phyloP scores from a whole-genome alignment of 2,329 filamentous ascomycete genomes.

The Penicillium rolfsii region DNA sequence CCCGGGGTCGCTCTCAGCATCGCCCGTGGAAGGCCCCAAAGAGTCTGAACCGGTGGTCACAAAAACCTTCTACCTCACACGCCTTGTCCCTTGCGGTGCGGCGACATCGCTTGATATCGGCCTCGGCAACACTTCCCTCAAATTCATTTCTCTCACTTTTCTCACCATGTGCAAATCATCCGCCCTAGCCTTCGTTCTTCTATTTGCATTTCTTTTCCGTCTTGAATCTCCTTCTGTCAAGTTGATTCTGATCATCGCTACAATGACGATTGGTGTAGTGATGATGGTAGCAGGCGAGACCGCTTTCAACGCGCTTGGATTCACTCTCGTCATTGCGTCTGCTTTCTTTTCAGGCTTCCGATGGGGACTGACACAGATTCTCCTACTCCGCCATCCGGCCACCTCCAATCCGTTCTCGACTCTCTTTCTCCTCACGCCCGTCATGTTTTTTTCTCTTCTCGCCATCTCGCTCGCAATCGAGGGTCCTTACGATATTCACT shows the following conservation, averaged over 20 bases:
- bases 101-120: slow-evolving; percentile 96
- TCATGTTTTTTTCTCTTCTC: slow-evolving; percentile 89
- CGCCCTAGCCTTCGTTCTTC: slow-evolving; percentile 87
- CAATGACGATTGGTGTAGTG: slow-evolving; percentile 90
- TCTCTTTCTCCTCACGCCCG: slow-evolving; percentile 94
- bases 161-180: slow-evolving; percentile 99
- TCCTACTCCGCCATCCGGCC: slow-evolving; percentile 88
- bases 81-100: slow-evolving; percentile 87
- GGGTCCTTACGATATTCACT: slow-evolving; percentile 69
- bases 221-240: slow-evolving; percentile 86
- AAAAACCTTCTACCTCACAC: slow-evolving; percentile 85
- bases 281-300: slow-evolving; percentile 99
- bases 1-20: slow-evolving; percentile 25
- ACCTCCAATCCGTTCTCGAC: slow-evolving; percentile 96
- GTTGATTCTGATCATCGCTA: slow-evolving; percentile 81
- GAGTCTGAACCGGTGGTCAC: slow-evolving; percentile 71
- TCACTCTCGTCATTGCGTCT: slow-evolving; percentile 88
- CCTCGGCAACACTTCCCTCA: slow-evolving; percentile 90
- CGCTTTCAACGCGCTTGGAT: slow-evolving; percentile 82
- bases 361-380: slow-evolving; percentile 97
- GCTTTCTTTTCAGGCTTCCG: slow-evolving; percentile 96
- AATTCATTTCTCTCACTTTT: slow-evolving; percentile 95
- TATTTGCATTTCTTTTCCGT: slow-evolving; percentile 93
- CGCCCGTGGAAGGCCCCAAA: slow-evolving; percentile 53
- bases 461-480: slow-evolving; percentile 84